Base-by-base conservation (phyloP, 495 filamentous ascomycete genomes). In the Hypoxylon perforatum region DNA sequence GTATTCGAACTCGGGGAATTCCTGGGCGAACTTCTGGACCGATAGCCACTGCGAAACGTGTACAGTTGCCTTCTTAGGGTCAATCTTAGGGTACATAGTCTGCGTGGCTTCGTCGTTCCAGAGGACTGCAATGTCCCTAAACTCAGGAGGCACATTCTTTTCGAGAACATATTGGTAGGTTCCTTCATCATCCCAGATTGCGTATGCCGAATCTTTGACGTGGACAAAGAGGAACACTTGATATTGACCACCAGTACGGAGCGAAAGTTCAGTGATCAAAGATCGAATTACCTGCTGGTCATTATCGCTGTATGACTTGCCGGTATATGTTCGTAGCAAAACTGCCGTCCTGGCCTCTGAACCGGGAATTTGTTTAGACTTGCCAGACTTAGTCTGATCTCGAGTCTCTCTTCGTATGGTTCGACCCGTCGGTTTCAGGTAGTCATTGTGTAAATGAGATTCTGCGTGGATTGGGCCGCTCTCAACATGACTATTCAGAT, bases 241-340 rank as follows among this genome's bases (percentile, higher is more conserved):
- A 71, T 92, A 94, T 76, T 92, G 88, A 10, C 86, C 91, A 2
- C 92, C 92, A 7, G 89, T 88, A 47, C 86, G 82, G 12, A 96
- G 76, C 4, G 85, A 85, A 23, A 93, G 77, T 73, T 95, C 92
- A 17, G 85, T 87, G 63, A 95, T 84, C 51, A 94, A 77, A 2
- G 91, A 83, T 17, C 92, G 88, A 45, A 96, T 86, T 11, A 86
- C 84, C 64, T 88, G 83, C 61, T 87, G 85, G 65, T 93, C 89
- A 67, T 92, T 88, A 11, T 86, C 75, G n/a, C 83, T 89, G 72
- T 89, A 95, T 21, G 82, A 72, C 70, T 90, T 90, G 18, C 81
- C 86, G 28, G 88, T 84, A 78, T 87, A 90, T 0, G 86, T 83
- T 10, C 92, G 87, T 33, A 95, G 80, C 9, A 96, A 70, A 15